phyloP scores from a whole-genome alignment of 2,329 filamentous ascomycete species.

The Lithohypha guttulata region DNA sequence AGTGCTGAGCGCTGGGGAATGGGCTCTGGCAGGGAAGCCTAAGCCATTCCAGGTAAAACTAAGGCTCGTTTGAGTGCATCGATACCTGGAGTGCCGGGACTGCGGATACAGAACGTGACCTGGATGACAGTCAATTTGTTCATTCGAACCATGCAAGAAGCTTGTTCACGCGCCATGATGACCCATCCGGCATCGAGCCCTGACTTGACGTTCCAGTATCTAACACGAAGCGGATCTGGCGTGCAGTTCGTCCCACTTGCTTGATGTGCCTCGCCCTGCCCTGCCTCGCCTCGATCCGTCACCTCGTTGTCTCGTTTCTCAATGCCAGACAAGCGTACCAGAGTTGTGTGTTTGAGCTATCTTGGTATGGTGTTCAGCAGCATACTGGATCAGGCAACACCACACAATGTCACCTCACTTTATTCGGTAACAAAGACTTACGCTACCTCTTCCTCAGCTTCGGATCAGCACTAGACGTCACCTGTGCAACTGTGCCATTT shows the following conservation, averaged over 20 bases:
- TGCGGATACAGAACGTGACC: too few relatives aligned
- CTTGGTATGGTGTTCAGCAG: background rate
- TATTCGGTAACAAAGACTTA: constrained; percentile 4
- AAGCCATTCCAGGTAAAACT: background rate
- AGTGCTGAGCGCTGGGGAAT: background rate
- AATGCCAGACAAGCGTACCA: background rate
- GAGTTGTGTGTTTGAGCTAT: background rate
- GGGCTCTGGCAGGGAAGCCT: background rate
- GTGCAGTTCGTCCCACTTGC: constrained; percentile 1
- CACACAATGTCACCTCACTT: constrained; percentile 6
- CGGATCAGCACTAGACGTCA: constrained; percentile 7
- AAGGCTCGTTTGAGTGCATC: background rate
- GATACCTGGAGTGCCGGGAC: background rate
- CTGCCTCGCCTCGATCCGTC: constrained; percentile 5
- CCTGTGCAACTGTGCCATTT: background rate
- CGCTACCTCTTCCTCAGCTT: background rate
- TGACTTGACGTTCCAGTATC: background rate
- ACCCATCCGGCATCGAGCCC: background rate
- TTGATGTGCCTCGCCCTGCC: background rate
- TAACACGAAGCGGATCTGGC: constrained; percentile 1
- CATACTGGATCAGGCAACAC: background rate
- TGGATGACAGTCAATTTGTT: too few relatives aligned
- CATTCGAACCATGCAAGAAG: background rate
- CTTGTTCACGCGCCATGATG: constrained; percentile 1
- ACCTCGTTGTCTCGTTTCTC: background rate